Evolutionary conservation across 148 eudicot genomes (phyloP).

Genomic region (Fagopyrum esculentum): DNA sequence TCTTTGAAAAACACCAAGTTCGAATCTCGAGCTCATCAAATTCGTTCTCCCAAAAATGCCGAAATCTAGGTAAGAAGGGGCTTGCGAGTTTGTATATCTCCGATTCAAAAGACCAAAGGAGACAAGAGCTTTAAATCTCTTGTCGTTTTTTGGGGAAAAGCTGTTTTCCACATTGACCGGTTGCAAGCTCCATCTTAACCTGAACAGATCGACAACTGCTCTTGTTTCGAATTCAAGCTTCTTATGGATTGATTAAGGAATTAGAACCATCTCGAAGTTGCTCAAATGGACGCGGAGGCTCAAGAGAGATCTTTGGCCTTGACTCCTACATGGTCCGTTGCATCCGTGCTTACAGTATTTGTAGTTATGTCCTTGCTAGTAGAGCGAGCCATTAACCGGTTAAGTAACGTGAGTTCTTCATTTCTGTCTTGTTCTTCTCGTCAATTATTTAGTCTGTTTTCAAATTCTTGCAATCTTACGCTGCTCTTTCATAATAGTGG

Average conservation of each 20-base stretch:
- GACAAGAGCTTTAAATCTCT: neutral
- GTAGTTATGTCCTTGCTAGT: constrained; percentile 87
- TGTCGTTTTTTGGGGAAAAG: neutral
- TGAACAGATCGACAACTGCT: neutral
- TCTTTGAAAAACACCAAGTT: neutral
- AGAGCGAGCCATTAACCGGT: constrained; percentile 81
- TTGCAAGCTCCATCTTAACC: neutral
- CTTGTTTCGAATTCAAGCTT: neutral
- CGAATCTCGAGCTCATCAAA: too few relatives aligned
- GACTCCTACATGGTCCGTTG: constrained; percentile 98
- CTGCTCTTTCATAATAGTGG: constrained; percentile 45
- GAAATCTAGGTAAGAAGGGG: neutral
- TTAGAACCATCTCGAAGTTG: neutral
- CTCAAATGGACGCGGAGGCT: constrained; percentile 35
- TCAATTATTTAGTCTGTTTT: neutral
- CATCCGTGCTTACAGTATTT: constrained; percentile 81
- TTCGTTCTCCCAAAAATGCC: neutral
- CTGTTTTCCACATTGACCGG: neutral
- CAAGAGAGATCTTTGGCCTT: constrained; percentile 75
- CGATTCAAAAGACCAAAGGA: neutral
- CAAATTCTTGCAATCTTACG: neutral
- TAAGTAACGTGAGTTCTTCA: constrained; percentile 54
- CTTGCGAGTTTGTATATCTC: neutral
- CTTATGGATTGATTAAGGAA: neutral
- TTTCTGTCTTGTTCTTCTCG: neutral